Base-by-base conservation (phyloP, 2,329 filamentous ascomycete species). In the Epichloe sibirici region DNA sequence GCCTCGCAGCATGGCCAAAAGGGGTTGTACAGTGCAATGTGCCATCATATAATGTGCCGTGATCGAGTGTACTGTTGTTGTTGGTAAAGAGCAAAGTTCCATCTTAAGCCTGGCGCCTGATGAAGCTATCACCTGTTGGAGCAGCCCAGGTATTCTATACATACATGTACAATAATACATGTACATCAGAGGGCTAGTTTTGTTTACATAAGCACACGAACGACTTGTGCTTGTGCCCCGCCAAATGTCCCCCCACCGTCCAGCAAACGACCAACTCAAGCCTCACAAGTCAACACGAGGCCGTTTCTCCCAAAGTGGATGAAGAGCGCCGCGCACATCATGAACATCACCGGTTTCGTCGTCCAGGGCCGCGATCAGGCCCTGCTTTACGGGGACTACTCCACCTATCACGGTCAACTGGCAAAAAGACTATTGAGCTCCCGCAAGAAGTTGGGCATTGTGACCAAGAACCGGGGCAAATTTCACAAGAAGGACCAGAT, bases 321-420 rank as follows among this genome's bases (percentile, higher is more conserved):
- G 3, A n/a, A 38, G 23, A 43, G 21, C 25, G 17, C 25, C 34
- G 23, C 38, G 37, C 2, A 42, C 23, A 50, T 35, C 56, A 96
- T 97, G 91, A 88, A 96, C 58, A 88, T 97, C 69, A 97, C 93
- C 53, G 81, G 81, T 60, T 90, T 88, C 58, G 74, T 97, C 60
- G 79, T 90, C 63, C 81, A 83, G 51, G 83, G 86, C 58, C 79
- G 93, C 57, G 87, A 95, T 66, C 81, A 87, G 63, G 88, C 88
- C 39, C 83, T 96, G 49, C 79, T 95, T 34, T 83, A 93, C 58
- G 90, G 90, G 60, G 90, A 96, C 71, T 90, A 95, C 72, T 82
- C 81, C 64, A 85, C 85, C 53, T 97, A 97, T 69, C 85, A 90
- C 63, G 75, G 76, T 48, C 86, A 89, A 66, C 77, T 94, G 49